Evolutionary conservation across 345 rosid species (phyloP), one percentile per base, ranked within the genome.

Genomic region (Eucalyptus guilfoylei): DNA sequence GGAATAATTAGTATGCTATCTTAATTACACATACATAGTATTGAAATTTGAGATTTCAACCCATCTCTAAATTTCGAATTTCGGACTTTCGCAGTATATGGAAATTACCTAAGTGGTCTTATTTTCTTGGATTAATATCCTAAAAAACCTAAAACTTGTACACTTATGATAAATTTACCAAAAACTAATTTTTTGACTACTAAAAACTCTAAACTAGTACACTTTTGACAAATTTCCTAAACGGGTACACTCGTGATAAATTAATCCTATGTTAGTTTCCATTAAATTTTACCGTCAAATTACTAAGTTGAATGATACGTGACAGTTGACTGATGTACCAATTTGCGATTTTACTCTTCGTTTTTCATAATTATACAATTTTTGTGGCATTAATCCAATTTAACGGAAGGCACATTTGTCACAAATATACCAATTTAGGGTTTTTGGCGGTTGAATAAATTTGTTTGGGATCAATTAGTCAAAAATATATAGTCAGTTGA

Each of bases 401-500:
- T 52, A 52, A 19, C 0, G 2, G 0, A 52, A 52, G 0, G 0
- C 21, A 4, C 1, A 52, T 4, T 52, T 52, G 5, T 52, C 2
- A 52, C 1, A 19, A 52, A 52, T 52, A 0, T 1, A 1, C 1
- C 0, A 8, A 52, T 52, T 52, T 52, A 52, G 0, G 2, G 0
- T 52, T 52, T 52, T 52, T 52, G 2, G 1, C 0, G 0, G 5
- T 21, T 19, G 58, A 52, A 21, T 52, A 19, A 52, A 52, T 52
- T 52, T 52, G 0, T 52, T 8, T 19, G 2, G 2, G 5, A 0
- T 52, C 19, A 52, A 52, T 8, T 52, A 8, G 0, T 52, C 26
- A 0, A 0, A 21, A 52, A 52, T 19, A 19, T 52, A 52, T 52
- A 52, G 24, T 52, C 2, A 1, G 0, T 52, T 19, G 5, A 2